Base-by-base conservation (phyloP, 164 flowering plant genomes). In the Annona squamosa region DNA sequence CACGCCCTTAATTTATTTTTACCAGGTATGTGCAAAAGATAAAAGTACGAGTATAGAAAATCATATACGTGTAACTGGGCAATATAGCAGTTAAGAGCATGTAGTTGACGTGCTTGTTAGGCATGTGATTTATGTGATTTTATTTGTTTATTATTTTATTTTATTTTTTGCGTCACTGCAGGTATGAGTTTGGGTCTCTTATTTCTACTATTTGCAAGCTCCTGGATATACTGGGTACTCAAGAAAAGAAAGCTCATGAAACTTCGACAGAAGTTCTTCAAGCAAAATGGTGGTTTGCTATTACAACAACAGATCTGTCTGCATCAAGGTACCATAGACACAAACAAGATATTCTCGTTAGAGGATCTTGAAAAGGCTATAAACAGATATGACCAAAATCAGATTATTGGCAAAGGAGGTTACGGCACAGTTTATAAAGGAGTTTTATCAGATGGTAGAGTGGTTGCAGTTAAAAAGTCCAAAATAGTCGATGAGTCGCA, bases 381-480 rank as follows among this genome's bases (percentile, higher is more conserved):
- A 4, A 71, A 77, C 44, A 75, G 72, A 65, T 78, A 59, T 59
- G 48, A 68, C 12, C 68, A 69, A 41, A 63, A 12, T 59, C 26
- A 45, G 17, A 71, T 78, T 5, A 4, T 78, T 4, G 78, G 78
- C 5, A 47, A 66, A 44, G 81, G 81, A 65, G 74, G 74, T 2
- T 75, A 66, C 17, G 78, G 77, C 16, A 79, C 65, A 43, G 80
- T 78, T 48, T 74, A 74, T 61, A 78, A 71, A 48, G 77, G 75
- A 42, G 62, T 78, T 56, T 46, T 77, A 42, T 43, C 74, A 4
- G 61, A 78, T 46, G 46, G 66, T 0, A 70, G 57, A n/a, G 66
- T 73, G 13, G 77, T 78, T 4, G 80, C 80, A 18, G 74, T 74
- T 9, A 75, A 74, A 43, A 74, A 67, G 64, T 67, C 76, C 44